Conservation (phyloP, 192 early-diverging fungal species). For the Coemansia sp. region DNA sequence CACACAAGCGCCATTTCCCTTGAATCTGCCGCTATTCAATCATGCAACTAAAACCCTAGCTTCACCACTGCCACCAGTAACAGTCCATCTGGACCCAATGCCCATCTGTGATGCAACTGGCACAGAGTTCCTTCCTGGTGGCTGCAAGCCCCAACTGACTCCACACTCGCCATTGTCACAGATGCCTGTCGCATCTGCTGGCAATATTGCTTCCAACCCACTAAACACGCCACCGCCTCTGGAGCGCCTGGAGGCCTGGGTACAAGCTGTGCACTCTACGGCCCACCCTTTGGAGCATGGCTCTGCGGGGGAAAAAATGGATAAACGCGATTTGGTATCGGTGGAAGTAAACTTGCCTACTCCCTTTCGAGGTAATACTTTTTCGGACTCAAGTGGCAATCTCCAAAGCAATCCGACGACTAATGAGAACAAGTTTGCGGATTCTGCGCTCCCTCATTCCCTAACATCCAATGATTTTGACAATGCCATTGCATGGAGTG, state of each 20-base stretch:
- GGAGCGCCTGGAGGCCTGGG: not conserved
- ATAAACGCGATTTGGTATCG: constrained; percentile 9
- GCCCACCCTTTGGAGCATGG: not conserved
- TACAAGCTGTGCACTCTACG: not conserved
- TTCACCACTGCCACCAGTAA: constrained; percentile 13
- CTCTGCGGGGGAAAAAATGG: not conserved
- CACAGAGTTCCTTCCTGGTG: constrained; percentile 10
- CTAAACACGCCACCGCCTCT: not conserved
- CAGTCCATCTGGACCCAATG: constrained; percentile 12
- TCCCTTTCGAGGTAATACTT: constrained; percentile 6
- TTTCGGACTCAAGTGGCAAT: constrained; percentile 2
- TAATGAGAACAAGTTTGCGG: not conserved
- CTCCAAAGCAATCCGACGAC: not conserved
- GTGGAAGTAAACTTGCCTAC: not conserved
- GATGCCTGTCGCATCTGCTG: not conserved
- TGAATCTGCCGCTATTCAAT: constrained; percentile 6
- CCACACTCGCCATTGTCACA: not conserved
- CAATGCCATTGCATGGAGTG: constrained; percentile 20
- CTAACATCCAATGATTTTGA: not conserved
- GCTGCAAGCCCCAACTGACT: constrained; percentile 7
- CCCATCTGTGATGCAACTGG: constrained; percentile 27
- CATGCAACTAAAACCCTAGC: constrained; percentile 2
- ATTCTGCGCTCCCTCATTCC: not conserved
- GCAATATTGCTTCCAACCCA: not conserved
- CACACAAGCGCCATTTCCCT: constrained; percentile 15